Base-by-base conservation (phyloP, 208 protist genomes). In the Entamoeba dispar region DNA sequence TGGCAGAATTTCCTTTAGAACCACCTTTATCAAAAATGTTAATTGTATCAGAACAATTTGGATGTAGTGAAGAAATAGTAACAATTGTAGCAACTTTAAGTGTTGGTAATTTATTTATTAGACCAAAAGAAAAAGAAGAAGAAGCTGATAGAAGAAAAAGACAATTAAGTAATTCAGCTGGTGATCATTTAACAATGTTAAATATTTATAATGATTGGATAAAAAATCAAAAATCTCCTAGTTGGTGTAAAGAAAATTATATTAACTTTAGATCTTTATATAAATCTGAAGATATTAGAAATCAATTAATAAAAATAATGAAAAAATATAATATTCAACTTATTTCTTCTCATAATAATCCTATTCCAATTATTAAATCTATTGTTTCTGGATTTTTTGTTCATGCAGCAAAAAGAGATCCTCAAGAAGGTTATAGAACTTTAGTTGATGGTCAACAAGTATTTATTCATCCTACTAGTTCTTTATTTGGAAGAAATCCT, bases 151-250 rank as follows among this genome's bases (percentile, higher is more conserved):
- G 96, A 55, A 95, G 96, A 92, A 95, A 97, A 93, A 96, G 98
- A 91, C 98, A 98, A 91, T 99, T 99, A 5, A 49, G 10, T 19
- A 49, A 49, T 91, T 5, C 77, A 34, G 34, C n/a, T 5, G n/a
- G 34, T 8, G 99, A 99, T 95, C 99, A 99, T 95, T 95, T 99
- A 8, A 99, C 99, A 17, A 95, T 99, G 15, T 95, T 99, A 47
- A 96, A 99, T 94, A 97, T 99, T 27, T 99, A 98, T 94, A 96
- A 98, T 86, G 96, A 98, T 94, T 99, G 98, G 95, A 95, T 98
- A 92, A 94, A 96, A 3, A 97, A 99, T 92, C 94, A 96, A 7
- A 97, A 97, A 92, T 96, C 96, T 8, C 94, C 95, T 10, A 95
- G 97, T 93, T 99, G 98, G 98, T 98, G 97, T 93, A 95, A 95